phyloP scores from a whole-genome alignment of 1,284 basidiomycete species.

The Lentinula novae-zelandiae region DNA sequence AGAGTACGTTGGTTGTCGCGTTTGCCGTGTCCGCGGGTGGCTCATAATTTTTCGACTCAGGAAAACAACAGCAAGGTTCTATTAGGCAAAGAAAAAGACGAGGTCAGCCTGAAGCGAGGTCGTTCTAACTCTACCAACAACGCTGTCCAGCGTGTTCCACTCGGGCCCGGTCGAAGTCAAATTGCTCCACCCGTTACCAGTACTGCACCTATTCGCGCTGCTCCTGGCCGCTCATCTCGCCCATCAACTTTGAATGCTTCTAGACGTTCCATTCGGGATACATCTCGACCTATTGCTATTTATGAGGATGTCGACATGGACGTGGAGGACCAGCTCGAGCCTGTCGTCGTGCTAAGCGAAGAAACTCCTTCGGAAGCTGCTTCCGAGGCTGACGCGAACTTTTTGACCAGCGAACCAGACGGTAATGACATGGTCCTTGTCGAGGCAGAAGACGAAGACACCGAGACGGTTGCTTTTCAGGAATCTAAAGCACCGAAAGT shows the following conservation, averaged over 20 bases:
- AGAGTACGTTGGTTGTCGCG: conserved; percentile 48
- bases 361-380: conserved; percentile 46
- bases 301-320: conserved; percentile 58
- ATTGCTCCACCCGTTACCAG: conserved; percentile 24
- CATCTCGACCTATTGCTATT: conserved; percentile 26
- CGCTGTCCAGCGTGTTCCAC: conserved; percentile 60
- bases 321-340: conserved; percentile 38
- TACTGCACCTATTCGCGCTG: conserved; percentile 20
- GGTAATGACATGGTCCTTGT: conserved; percentile 54
- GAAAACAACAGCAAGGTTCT: conserved; percentile 38
- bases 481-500: conserved; percentile 41
- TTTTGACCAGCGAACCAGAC: conserved; percentile 48
- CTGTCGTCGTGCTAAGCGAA: conserved; percentile 23
- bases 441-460: conserved; percentile 25
- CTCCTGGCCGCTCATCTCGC: conserved; percentile 29
- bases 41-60: conserved; percentile 21
- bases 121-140: conserved; percentile 56
- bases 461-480: conserved; percentile 28
- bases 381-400: conserved; percentile 32
- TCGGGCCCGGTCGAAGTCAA: conserved; percentile 51
- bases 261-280: conserved; percentile 33
- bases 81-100: conserved; percentile 46
- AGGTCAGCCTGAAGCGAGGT: conserved; percentile 57
- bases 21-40: conserved; percentile 13
- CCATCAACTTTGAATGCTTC: conserved; percentile 31